Conservation (phyloP, 2,329 filamentous ascomycete genomes). For the Venturia aucupariae region DNA sequence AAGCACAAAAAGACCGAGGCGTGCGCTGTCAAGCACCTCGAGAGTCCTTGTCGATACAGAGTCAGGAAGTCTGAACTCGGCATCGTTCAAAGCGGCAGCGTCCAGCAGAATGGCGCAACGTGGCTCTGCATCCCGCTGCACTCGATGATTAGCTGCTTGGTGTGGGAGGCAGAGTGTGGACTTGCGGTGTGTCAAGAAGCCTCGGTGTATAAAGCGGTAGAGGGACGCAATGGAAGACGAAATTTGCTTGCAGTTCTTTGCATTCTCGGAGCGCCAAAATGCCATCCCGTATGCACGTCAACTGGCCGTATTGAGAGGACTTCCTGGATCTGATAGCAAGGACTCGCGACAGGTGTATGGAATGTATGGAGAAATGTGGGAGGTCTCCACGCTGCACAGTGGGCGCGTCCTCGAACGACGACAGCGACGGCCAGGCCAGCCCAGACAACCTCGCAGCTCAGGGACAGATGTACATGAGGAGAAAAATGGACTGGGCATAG, state of each 20-base stretch:
- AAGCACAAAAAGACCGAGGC: neutral
- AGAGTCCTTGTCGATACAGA: neutral
- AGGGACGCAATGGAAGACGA: neutral
- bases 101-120: constrained; percentile 8
- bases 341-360: neutral
- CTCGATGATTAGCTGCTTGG: constrained; percentile 3
- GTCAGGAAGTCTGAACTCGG: neutral
- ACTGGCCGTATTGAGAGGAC: neutral
- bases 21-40: neutral
- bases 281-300: neutral
- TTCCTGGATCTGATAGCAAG: neutral
- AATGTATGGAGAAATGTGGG: neutral
- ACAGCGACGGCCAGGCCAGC: neutral
- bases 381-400: neutral
- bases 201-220: constrained; percentile 2
- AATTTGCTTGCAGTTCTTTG: neutral
- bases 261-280: constrained; percentile 3
- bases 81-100: neutral
- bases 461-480: no score
- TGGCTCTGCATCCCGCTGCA: constrained; percentile 6
- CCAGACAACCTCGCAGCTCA: no score
- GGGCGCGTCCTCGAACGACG: constrained; percentile 5
- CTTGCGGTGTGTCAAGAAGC: constrained; percentile 3
- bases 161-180: neutral
- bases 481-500: neutral